Percentiles rank a stretch among this genome's conserved stretches.
Evolutionary conservation across 805 yeast genomes (phyloP).

Genomic region (Kodamaea leandrae): DNA sequence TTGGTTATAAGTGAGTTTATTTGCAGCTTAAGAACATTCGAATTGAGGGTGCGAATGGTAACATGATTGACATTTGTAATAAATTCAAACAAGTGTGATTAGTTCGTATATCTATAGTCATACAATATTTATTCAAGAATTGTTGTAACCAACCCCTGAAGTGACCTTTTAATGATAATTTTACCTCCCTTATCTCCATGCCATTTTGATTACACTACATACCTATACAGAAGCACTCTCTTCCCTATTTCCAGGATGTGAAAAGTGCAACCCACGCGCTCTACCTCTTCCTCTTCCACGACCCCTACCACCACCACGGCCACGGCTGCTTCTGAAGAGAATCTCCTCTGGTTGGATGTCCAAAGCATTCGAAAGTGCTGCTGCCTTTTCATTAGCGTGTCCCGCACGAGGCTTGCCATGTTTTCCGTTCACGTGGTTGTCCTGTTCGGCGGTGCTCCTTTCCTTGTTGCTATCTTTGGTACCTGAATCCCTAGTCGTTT

Average conservation of each 20-base stretch:
- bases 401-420: background rate
- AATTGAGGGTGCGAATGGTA: no score
- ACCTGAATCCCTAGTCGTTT: no score
- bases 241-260: background rate
- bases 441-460: background rate
- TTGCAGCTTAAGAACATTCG: no score
- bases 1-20: no score
- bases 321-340: slow-evolving; percentile 7
- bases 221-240: background rate
- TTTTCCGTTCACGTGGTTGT: slow-evolving; percentile 6
- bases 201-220: background rate
- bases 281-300: slow-evolving; percentile 16
- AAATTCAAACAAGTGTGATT: no score
- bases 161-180: no score
- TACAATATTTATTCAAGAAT: no score
- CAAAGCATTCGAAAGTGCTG: slow-evolving; percentile 6
- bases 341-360: slow-evolving; percentile 5
- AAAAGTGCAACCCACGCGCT: slow-evolving; percentile 7
- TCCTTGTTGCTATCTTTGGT: background rate
- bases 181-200: no score
- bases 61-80: background rate
- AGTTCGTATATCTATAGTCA: no score
- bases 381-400: slow-evolving; percentile 5
- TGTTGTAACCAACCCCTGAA: no score
- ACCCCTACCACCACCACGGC: slow-evolving; percentile 18